phyloP scores from a whole-genome alignment of 176 grass and related monocot species.

The Ananas comosus region DNA sequence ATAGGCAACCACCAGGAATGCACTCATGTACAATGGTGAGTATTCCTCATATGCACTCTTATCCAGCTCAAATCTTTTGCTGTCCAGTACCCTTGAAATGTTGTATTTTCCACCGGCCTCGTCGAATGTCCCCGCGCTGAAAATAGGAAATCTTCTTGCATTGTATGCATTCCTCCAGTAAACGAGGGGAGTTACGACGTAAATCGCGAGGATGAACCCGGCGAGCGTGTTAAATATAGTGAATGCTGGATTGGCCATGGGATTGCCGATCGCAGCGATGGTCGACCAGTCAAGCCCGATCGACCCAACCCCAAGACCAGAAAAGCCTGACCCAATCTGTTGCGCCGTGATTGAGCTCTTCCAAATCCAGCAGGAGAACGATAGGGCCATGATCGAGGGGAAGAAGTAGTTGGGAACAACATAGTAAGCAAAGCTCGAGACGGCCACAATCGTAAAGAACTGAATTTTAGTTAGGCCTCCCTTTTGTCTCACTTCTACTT shows the following conservation, averaged over 20 bases:
- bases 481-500: constrained; percentile 10
- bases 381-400: constrained; percentile 1
- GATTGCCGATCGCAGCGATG: not conserved
- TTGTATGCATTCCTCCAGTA: constrained; percentile 27
- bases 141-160: constrained; percentile 25
- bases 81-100: constrained; percentile 15
- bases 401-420: constrained; percentile 19
- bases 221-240: not conserved
- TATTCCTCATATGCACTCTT: not conserved
- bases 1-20: too few relatives aligned
- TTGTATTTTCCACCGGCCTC: constrained; percentile 13
- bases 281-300: constrained; percentile 19
- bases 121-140: constrained; percentile 9
- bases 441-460: constrained; percentile 9
- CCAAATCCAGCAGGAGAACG: constrained; percentile 13
- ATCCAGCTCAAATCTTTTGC: constrained; percentile 11
- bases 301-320: constrained; percentile 6
- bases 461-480: constrained; percentile 8
- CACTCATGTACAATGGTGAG: not conserved
- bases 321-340: constrained; percentile 14
- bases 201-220: constrained; percentile 10
- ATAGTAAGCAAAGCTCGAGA: constrained; percentile 14
- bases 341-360: constrained; percentile 13
- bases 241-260: not conserved
- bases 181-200: constrained; percentile 13